Evolutionary conservation across 306 rosid species (phyloP).

Genomic region (Cajanus cajan): DNA sequence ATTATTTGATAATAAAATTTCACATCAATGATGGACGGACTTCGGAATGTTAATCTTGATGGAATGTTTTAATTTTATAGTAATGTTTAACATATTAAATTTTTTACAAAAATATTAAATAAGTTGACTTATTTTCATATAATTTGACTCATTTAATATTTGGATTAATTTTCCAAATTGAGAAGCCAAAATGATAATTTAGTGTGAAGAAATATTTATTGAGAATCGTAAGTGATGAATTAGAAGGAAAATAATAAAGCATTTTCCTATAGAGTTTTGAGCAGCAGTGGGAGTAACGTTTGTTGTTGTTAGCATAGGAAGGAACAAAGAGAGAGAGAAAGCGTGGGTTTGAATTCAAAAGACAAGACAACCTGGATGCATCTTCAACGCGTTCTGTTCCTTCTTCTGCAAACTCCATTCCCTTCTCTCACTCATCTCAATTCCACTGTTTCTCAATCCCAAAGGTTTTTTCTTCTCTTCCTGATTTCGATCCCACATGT

Average conservation of each 20-base stretch:
- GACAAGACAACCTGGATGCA: slow-evolving; percentile 39
- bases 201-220: too few relatives aligned
- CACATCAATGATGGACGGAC: too few relatives aligned
- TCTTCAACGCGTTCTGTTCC: slow-evolving; percentile 21
- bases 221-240: not conserved
- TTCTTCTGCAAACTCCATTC: slow-evolving; percentile 21
- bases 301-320: not conserved
- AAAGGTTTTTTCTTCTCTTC: slow-evolving; percentile 31
- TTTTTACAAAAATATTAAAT: too few relatives aligned
- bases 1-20: too few relatives aligned
- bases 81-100: too few relatives aligned
- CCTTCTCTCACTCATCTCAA: slow-evolving; percentile 25
- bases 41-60: too few relatives aligned
- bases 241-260: not conserved
- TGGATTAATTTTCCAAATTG: too few relatives aligned
- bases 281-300: not conserved
- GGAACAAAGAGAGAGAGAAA: not conserved
- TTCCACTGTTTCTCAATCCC: slow-evolving; percentile 12
- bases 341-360: slow-evolving; percentile 30
- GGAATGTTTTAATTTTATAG: too few relatives aligned
- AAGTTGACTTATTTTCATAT: too few relatives aligned
- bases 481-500: slow-evolving; percentile 20
- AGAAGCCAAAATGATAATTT: too few relatives aligned
- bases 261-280: not conserved
- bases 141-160: too few relatives aligned